Evolutionary conservation across 495 filamentous ascomycete genomes (phyloP), one percentile per base, ranked within the genome.

Genomic region (Achaetomiella virescens): DNA sequence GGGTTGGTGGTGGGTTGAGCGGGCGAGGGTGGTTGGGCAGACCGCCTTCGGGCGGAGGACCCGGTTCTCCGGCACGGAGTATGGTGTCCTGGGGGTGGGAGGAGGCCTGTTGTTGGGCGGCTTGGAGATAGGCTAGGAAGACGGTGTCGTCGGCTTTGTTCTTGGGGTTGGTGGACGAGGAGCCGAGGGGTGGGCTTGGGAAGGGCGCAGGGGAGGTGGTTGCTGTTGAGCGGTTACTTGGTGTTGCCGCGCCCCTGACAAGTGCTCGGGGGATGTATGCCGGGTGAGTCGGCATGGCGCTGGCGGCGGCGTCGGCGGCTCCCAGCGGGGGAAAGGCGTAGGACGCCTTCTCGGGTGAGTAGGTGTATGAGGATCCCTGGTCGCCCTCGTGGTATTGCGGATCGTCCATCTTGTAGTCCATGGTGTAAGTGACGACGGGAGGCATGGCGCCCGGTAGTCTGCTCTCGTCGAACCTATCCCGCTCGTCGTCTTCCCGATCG

Each of bases 231-330:
- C 24, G 54, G 35, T 43, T 41, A 55, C 52, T 61, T 6, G 55
- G 55, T 8, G 53, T 45, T 9, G 25, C 52, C 3, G 48, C 46
- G 20, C 61, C 66, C 2, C 74, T 64, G 36, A 73, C 71, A 15
- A 70, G 44, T 3, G 67, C 61, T 10, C 59, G 59, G 1, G 75
- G 72, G 18, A 77, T 64, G 54, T 78, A 78, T n/a, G 75, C 75
- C 14, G 74, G 74, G 47, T 77, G 75, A 6, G 72, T 68, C n/a
- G 75, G 75, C 58, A 77, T 68, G 20, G 66, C 66, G 58, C 51
- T 64, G 35, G 57, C 58, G 35, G 55, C 58, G 17, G 27, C 3
- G 25, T 55, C 62, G 12, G 48, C 57, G 41, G 54, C 52, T 55
- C 42, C 52, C 29, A 58, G n/a, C 15, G 61, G 59, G 12, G 59